These are phyloP conservation scores for Vitis riparia DNA, from an alignment of 164 flowering plant species.

Conservation along the genomic window DNA sequence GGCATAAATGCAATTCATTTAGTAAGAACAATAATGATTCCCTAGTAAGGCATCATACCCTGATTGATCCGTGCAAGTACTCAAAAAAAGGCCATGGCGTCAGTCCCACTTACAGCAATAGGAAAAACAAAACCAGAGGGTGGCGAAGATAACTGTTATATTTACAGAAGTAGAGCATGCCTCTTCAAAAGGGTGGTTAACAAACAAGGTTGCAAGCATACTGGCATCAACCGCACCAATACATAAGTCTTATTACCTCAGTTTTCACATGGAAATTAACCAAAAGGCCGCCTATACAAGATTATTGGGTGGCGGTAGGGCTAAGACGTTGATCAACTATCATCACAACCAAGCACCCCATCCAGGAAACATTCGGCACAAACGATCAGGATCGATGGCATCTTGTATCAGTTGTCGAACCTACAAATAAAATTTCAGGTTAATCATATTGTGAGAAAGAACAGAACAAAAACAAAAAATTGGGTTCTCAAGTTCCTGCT, in stretches of 20 bases:
- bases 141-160: no score
- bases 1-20: no score
- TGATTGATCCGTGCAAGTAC: no score
- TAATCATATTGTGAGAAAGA: background rate
- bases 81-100: no score
- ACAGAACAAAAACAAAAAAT: background rate
- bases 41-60: no score
- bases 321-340: background rate
- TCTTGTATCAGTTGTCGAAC: conserved; percentile 98
- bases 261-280: background rate
- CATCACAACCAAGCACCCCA: conserved; percentile 97
- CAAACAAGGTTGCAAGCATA: background rate
- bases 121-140: no score
- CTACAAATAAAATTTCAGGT: conserved; percentile 28
- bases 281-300: conserved; percentile 27
- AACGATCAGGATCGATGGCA: conserved; percentile 85
- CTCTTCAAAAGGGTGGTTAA: no score
- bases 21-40: no score
- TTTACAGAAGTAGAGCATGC: no score
- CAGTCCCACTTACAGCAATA: no score
- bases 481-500: background rate
- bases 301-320: conserved; percentile 10
- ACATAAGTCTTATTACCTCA: no score
- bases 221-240: background rate
- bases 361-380: conserved; percentile 94